Percentiles rank a stretch among this genome's conserved stretches.
Conservation (phyloP, 2,329 filamentous ascomycete genomes). For the Neopestalotiopsis sp. region DNA sequence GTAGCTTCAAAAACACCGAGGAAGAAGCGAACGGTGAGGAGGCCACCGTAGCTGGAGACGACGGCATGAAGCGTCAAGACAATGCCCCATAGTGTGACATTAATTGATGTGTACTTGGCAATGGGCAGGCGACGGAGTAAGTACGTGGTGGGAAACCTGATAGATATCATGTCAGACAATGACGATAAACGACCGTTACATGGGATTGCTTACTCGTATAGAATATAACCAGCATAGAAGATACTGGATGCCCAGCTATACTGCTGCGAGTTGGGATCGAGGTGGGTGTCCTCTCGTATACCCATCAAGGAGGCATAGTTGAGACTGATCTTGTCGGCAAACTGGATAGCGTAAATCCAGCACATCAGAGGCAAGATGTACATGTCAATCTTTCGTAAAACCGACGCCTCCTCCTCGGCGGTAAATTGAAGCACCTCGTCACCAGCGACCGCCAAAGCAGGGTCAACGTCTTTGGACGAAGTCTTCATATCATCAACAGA, state of each 20-base stretch:
- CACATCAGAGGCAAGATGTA: constrained; percentile 6
- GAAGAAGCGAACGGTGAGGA: constrained; percentile 6
- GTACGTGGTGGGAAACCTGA: constrained; percentile 7
- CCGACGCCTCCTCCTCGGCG: not conserved
- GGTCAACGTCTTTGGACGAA: not conserved
- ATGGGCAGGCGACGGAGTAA: constrained; percentile 5
- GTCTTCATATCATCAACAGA: constrained; percentile 1
- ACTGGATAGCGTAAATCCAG: constrained; percentile 7
- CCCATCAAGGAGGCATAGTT: constrained; percentile 10
- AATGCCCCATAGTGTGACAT: constrained; percentile 3
- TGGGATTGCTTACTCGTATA: not conserved
- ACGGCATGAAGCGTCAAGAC: not conserved
- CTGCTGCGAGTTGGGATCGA: constrained; percentile 9
- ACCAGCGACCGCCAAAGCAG: not conserved
- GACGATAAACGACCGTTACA: not conserved
- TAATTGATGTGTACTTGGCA: constrained; percentile 6
- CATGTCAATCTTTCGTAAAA: constrained; percentile 7
- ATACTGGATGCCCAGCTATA: constrained; percentile 7
- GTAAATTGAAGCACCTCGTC: not conserved
- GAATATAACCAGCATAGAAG: constrained; percentile 10
- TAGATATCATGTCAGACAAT: not conserved
- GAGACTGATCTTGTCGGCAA: constrained; percentile 9
- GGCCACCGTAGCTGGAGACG: not conserved
- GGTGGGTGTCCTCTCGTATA: constrained; percentile 5
- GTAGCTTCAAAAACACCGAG: constrained; percentile 5